Evolutionary conservation across 2,329 filamentous ascomycete species (phyloP).

Genomic region (Teratosphaeria pseudoeucalypti): DNA sequence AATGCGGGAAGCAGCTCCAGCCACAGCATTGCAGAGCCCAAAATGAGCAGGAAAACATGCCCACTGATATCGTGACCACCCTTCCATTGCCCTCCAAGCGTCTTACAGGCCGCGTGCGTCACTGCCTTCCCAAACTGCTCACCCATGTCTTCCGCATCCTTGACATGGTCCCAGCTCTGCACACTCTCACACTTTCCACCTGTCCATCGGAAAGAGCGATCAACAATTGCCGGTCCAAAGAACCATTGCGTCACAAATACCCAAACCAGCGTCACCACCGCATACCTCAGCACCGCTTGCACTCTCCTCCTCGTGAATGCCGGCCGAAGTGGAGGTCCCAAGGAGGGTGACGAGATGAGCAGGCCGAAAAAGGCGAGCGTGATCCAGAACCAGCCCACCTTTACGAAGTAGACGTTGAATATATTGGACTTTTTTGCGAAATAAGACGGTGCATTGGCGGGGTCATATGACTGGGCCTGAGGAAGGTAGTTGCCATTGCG

Average conservation of each 20-base stretch:
- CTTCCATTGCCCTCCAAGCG: slow-evolving; percentile 70
- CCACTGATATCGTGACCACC: slow-evolving; percentile 97
- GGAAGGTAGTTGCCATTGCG: slow-evolving; percentile 52
- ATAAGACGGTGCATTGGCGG: slow-evolving; percentile 58
- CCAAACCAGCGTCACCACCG: slow-evolving; percentile 66
- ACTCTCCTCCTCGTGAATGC: slow-evolving; percentile 37
- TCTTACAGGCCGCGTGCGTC: slow-evolving; percentile 71
- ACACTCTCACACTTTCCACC: slow-evolving; percentile 65
- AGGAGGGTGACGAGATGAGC: slow-evolving; percentile 54
- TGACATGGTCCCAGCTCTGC: neutral
- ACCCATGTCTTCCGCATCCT: slow-evolving; percentile 33
- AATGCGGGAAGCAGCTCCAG: slow-evolving; percentile 65
- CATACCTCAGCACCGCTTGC: slow-evolving; percentile 59
- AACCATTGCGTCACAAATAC: slow-evolving; percentile 89
- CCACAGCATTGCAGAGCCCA: slow-evolving; percentile 70
- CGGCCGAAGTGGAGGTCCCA: slow-evolving; percentile 32
- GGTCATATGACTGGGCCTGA: slow-evolving; percentile 52
- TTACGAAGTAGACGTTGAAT: slow-evolving; percentile 89
- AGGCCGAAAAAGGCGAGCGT: slow-evolving; percentile 64
- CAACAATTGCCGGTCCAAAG: slow-evolving; percentile 82
- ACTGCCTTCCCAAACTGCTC: slow-evolving; percentile 41
- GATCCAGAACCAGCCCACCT: slow-evolving; percentile 89
- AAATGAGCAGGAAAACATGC: slow-evolving; percentile 83
- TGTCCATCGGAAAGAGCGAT: slow-evolving; percentile 78
- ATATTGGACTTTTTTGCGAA: slow-evolving; percentile 91